Percentiles rank a stretch among this genome's conserved stretches.
These are phyloP conservation scores for Phylloporus rhodoxanthus DNA, from an alignment of 768 basidiomycete genomes.

Conservation along the genomic window DNA sequence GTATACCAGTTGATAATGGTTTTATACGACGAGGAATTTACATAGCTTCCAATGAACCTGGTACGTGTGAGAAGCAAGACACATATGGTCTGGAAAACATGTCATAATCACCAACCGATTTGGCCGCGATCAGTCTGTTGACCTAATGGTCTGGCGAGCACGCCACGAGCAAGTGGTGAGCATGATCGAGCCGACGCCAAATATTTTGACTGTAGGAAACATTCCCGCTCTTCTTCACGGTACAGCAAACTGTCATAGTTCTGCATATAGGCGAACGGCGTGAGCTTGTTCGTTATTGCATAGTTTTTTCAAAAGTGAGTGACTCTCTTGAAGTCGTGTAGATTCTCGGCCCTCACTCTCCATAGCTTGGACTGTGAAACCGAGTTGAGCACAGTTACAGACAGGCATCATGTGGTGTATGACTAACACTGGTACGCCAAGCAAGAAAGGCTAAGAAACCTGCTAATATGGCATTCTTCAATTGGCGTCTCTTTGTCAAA, in stretches of 20 bases:
- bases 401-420: neutral
- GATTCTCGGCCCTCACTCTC: conserved; percentile 26
- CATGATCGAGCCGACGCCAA: conserved; percentile 42
- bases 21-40: conserved; percentile 21
- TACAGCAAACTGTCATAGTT: conserved; percentile 54
- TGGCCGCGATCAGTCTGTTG: conserved; percentile 25
- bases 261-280: conserved; percentile 61
- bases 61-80: conserved; percentile 2
- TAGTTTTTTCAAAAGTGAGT: conserved; percentile 26
- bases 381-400: neutral
- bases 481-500: conserved; percentile 49
- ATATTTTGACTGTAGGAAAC: conserved; percentile 46
- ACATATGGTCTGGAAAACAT: neutral
- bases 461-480: conserved; percentile 15
- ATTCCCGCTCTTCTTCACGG: conserved; percentile 58
- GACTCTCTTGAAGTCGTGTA: neutral
- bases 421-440: conserved; percentile 36
- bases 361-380: conserved; percentile 33
- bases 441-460: conserved; percentile 21
- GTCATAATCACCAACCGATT: conserved; percentile 21
- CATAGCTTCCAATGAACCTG: conserved; percentile 25
- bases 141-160: conserved; percentile 31
- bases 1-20: conserved; percentile 25
- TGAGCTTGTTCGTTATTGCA: conserved; percentile 39
- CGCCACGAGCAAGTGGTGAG: conserved; percentile 38